Conservation (phyloP, 768 basidiomycete genomes). For the Trametes villosa region DNA sequence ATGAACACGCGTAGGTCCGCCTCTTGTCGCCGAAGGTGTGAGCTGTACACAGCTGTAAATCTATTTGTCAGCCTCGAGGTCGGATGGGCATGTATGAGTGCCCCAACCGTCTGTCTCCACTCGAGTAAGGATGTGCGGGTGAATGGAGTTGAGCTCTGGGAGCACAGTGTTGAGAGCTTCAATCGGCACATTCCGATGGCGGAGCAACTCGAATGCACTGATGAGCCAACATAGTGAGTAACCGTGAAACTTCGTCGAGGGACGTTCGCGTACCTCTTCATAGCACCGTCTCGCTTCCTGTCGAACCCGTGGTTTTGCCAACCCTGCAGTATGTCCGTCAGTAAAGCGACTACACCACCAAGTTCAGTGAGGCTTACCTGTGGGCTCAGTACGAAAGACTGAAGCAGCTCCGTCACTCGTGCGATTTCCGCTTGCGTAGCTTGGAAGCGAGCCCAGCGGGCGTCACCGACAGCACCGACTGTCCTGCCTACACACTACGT, state of each 20-base stretch:
- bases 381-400: conserved; percentile 42
- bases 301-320: conserved; percentile 49
- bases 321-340: too few relatives aligned
- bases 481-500: conserved; percentile 36
- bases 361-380: conserved; percentile 37
- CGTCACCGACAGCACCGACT: conserved; percentile 47
- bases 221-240: not conserved
- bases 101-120: conserved; percentile 71
- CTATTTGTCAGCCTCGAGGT: not conserved
- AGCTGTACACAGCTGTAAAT: conserved; percentile 58
- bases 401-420: conserved; percentile 40
- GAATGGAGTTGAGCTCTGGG: conserved; percentile 54
- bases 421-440: conserved; percentile 39
- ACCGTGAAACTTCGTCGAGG: not conserved
- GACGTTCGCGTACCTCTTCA: conserved; percentile 43
- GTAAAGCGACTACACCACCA: too few relatives aligned
- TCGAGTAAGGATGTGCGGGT: conserved; percentile 57
- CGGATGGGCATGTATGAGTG: not conserved
- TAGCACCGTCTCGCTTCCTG: conserved; percentile 46
- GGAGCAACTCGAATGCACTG: conserved; percentile 79
- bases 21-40: conserved; percentile 70
- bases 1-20: conserved; percentile 76
- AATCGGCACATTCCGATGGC: conserved; percentile 56
- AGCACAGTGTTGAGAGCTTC: conserved; percentile 46
- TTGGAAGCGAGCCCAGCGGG: conserved; percentile 48